phyloP scores from a whole-genome alignment of 352 stramenopile species.

The Globisporangium paddicum region DNA sequence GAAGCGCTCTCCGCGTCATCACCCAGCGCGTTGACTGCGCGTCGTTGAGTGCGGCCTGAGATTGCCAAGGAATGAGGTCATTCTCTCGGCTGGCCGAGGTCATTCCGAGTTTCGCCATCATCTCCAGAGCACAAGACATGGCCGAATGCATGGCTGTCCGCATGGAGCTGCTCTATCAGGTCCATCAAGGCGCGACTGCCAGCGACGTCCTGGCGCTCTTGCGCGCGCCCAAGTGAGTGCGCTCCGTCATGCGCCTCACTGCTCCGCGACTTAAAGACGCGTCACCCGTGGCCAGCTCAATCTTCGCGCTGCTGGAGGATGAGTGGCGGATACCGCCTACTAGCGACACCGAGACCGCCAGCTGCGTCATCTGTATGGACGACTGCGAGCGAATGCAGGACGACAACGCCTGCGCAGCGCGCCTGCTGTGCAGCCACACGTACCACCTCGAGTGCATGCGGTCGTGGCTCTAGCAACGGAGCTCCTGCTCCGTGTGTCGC shows the following conservation, averaged over 20 bases:
- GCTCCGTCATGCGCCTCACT: constrained; percentile 59
- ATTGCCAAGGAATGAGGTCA: too few relatives aligned
- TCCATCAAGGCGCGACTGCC: constrained; percentile 32
- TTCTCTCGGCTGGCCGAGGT: constrained; percentile 6
- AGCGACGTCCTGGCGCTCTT: constrained; percentile 56
- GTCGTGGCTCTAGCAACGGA: constrained; percentile 65
- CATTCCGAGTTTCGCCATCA: constrained; percentile 7
- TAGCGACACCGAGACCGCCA: constrained; percentile 15
- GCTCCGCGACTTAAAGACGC: constrained; percentile 57
- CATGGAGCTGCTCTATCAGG: constrained; percentile 60
- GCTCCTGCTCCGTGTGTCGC: constrained; percentile 79
- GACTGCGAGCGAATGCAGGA: constrained; percentile 25
- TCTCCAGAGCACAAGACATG: background rate
- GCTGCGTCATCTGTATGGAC: constrained; percentile 87
- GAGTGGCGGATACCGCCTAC: constrained; percentile 16
- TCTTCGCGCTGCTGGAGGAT: constrained; percentile 29
- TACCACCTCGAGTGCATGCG: constrained; percentile 78
- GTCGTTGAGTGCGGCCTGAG: too few relatives aligned
- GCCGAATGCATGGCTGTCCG: constrained; percentile 50
- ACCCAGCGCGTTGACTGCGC: too few relatives aligned
- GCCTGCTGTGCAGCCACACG: constrained; percentile 84
- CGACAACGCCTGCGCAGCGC: constrained; percentile 17
- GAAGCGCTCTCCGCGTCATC: too few relatives aligned
- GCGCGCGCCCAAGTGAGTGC: constrained; percentile 43
- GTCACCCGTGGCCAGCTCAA: constrained; percentile 33